Evolutionary conservation across 768 basidiomycete species (phyloP).

Genomic region (Clavulina sp.): DNA sequence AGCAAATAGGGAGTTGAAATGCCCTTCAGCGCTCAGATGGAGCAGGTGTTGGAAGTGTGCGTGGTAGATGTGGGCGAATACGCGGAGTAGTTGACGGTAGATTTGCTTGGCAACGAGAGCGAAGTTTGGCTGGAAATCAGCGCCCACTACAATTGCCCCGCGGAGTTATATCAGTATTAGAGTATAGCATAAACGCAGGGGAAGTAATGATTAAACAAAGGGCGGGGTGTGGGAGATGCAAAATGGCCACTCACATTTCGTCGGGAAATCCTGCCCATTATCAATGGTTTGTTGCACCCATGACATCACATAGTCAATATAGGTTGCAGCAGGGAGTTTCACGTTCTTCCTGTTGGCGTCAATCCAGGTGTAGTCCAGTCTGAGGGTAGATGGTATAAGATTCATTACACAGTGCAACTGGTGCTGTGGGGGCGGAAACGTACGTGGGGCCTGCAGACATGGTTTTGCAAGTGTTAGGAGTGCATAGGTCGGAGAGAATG

Average conservation of each 20-base stretch:
- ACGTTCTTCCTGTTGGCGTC: conserved; percentile 82
- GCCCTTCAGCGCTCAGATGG: conserved; percentile 83
- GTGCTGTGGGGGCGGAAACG: conserved; percentile 17
- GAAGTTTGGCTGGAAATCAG: conserved; percentile 74
- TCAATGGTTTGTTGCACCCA: conserved; percentile 89
- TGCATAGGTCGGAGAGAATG: conserved; percentile 83
- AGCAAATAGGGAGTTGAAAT: conserved; percentile 94
- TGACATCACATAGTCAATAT: conserved; percentile 96
- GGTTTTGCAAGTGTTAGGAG: conserved; percentile 70
- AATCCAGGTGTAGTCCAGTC: conserved; percentile 88
- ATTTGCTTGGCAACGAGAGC: conserved; percentile 83
- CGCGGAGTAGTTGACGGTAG: conserved; percentile 89
- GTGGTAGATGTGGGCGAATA: conserved; percentile 95
- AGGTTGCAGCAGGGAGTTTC: conserved; percentile 79
- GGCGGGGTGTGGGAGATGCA: neutral
- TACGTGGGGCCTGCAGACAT: conserved; percentile 84
- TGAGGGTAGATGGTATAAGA: conserved; percentile 18
- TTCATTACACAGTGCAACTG: neutral
- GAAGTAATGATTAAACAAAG: no score
- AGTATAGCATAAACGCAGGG: neutral
- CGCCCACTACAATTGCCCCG: conserved; percentile 40
- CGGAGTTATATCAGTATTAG: no score
- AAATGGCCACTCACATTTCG: conserved; percentile 29
- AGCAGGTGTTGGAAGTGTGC: conserved; percentile 80
- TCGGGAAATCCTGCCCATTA: conserved; percentile 88